phyloP scores from a whole-genome alignment of 1,284 basidiomycete species.

The Meira miltonrushii region DNA sequence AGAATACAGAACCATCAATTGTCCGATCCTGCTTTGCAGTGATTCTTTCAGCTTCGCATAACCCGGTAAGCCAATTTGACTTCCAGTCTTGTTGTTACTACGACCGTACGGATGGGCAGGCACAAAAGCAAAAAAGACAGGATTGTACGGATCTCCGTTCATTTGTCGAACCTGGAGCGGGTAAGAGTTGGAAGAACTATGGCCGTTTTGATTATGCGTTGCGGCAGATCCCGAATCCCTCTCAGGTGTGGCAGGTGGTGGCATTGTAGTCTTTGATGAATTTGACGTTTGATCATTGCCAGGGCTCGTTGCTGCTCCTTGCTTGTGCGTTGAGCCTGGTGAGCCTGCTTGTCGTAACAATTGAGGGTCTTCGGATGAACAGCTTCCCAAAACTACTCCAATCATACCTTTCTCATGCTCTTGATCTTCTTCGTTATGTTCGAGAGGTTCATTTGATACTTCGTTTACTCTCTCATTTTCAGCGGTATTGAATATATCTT shows the following conservation, averaged over 20 bases:
- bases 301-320: neutral
- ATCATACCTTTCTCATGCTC: conserved; percentile 9
- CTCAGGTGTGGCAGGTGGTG: neutral
- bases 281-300: conserved; percentile 1
- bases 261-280: neutral
- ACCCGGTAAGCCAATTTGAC: conserved; percentile 1
- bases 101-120: conserved; percentile 8
- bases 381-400: conserved; percentile 10
- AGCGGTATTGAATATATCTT: neutral
- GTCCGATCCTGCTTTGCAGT: neutral
- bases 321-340: neutral
- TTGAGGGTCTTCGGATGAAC: conserved; percentile 9
- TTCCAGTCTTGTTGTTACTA: neutral
- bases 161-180: conserved; percentile 12
- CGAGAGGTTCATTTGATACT: neutral
- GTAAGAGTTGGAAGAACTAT: neutral
- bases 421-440: neutral
- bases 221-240: neutral
- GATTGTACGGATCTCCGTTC: conserved; percentile 7
- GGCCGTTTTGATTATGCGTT: neutral
- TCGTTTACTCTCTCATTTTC: neutral
- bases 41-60: neutral
- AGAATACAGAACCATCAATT: conserved; percentile 10
- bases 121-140: conserved; percentile 16
- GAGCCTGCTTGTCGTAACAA: conserved; percentile 10